These are phyloP conservation scores for Scytalidium sp. DNA, from an alignment of 2,329 filamentous ascomycete genomes.

Conservation along the genomic window DNA sequence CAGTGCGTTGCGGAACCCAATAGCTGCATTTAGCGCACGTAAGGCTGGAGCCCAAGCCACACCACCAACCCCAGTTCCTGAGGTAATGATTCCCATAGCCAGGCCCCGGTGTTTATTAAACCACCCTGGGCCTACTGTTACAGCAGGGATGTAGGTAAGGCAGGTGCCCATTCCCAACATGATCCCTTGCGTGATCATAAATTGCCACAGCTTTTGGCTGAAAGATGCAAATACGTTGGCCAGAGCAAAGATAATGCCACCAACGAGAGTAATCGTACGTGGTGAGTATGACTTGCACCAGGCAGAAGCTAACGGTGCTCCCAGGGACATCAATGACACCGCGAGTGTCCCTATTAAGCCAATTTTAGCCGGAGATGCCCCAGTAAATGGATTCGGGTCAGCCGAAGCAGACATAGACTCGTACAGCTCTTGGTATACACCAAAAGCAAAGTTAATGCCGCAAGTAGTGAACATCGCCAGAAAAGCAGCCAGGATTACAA, in stretches of 20 bases:
- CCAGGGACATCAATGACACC: slow-evolving; percentile 33
- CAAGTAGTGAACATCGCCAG: slow-evolving; percentile 31
- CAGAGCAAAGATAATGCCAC: slow-evolving; percentile 30
- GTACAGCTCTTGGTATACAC: slow-evolving; percentile 37
- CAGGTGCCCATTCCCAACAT: slow-evolving; percentile 35
- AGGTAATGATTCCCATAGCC: slow-evolving; percentile 35
- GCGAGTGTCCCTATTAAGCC: slow-evolving; percentile 36
- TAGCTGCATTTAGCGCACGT: slow-evolving; percentile 9
- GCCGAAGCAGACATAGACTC: slow-evolving; percentile 25
- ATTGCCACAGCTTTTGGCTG: slow-evolving; percentile 24
- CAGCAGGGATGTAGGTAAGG: slow-evolving; percentile 34
- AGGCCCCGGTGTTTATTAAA: slow-evolving; percentile 32
- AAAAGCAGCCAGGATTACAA: slow-evolving; percentile 20
- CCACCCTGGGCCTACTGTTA: slow-evolving; percentile 36
- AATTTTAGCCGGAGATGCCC: slow-evolving; percentile 32
- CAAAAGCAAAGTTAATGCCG: slow-evolving; percentile 36
- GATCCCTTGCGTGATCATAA: slow-evolving; percentile 30
- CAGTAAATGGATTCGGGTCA: slow-evolving; percentile 27
- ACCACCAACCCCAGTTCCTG: slow-evolving; percentile 36
- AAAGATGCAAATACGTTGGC: slow-evolving; percentile 31
- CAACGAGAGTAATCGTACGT: slow-evolving; percentile 23
- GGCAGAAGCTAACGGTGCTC: slow-evolving; percentile 29
- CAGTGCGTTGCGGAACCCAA: slow-evolving; percentile 35
- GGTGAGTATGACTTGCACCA: slow-evolving; percentile 33
- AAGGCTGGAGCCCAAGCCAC: slow-evolving; percentile 28